Conservation (phyloP, 768 basidiomycete species). For the Artomyces pyxidatus region DNA sequence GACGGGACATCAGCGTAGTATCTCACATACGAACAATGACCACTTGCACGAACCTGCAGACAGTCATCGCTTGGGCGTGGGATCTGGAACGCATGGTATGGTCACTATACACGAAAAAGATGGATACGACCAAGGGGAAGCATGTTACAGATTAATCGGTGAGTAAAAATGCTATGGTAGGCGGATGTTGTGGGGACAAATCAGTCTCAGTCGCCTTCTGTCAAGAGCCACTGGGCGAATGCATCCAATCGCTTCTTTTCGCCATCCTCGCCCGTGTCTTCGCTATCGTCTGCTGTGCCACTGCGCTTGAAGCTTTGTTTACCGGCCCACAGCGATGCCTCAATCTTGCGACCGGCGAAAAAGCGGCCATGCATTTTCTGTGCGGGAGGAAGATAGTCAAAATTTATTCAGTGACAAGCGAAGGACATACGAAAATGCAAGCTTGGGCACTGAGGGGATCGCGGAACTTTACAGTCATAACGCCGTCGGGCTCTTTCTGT, state of each 20-base stretch:
- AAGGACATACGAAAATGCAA: slow-evolving; percentile 65
- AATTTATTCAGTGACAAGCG: background rate
- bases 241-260: slow-evolving; percentile 82
- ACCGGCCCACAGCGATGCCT: slow-evolving; percentile 76
- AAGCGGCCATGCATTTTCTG: slow-evolving; percentile 94
- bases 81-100: no score
- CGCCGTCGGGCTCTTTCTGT: slow-evolving; percentile 85
- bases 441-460: slow-evolving; percentile 91
- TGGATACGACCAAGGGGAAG: no score
- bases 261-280: slow-evolving; percentile 59
- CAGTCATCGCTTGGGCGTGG: no score
- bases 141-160: no score
- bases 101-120: no score
- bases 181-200: no score
- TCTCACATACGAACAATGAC: no score
- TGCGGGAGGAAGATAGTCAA: background rate
- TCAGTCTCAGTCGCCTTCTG: slow-evolving; percentile 56
- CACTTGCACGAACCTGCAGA: no score
- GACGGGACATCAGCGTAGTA: no score
- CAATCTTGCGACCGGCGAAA: slow-evolving; percentile 77
- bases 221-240: slow-evolving; percentile 83
- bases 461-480: slow-evolving; percentile 95
- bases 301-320: slow-evolving; percentile 75
- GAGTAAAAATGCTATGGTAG: no score
- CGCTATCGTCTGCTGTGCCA: slow-evolving; percentile 55